phyloP scores from a whole-genome alignment of 345 rosid species.

The Geranium brycei region DNA sequence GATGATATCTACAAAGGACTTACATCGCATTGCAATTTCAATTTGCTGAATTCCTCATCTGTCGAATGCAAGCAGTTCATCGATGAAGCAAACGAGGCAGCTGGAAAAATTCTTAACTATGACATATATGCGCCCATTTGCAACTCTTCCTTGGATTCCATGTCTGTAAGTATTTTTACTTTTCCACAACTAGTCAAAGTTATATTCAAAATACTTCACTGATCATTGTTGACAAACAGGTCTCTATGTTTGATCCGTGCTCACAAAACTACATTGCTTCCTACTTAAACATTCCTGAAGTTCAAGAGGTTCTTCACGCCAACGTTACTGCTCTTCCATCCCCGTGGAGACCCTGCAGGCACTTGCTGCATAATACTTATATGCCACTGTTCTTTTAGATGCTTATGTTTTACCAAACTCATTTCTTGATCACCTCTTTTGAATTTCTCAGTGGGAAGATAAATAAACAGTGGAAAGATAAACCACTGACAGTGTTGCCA shows the following conservation, averaged over 20 bases:
- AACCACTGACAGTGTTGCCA: slow-evolving; percentile 57
- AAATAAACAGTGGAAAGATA: slow-evolving; percentile 42
- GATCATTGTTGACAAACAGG: slow-evolving; percentile 13
- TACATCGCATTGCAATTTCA: slow-evolving; percentile 4
- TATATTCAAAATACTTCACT: no score
- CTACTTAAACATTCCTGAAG: slow-evolving; percentile 59
- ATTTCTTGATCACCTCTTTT: not conserved
- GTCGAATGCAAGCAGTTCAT: slow-evolving; percentile 27
- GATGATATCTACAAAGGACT: slow-evolving; percentile 11
- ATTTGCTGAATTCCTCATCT: slow-evolving; percentile 6
- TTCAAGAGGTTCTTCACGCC: slow-evolving; percentile 73
- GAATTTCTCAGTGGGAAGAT: not conserved
- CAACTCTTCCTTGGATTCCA: slow-evolving; percentile 13
- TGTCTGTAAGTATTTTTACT: slow-evolving; percentile 8
- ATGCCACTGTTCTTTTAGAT: no score
- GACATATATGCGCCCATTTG: slow-evolving; percentile 70
- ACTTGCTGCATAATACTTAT: slow-evolving; percentile 6
- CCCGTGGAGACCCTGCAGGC: slow-evolving; percentile 70
- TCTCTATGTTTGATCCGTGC: slow-evolving; percentile 54
- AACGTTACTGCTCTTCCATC: slow-evolving; percentile 54
- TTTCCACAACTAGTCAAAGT: no score
- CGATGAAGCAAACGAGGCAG: slow-evolving; percentile 9
- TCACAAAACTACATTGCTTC: slow-evolving; percentile 45
- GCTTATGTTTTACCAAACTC: not conserved
- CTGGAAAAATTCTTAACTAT: slow-evolving; percentile 31